Conservation (phyloP, 179 eudicot species). For the Pouteria campechiana region DNA sequence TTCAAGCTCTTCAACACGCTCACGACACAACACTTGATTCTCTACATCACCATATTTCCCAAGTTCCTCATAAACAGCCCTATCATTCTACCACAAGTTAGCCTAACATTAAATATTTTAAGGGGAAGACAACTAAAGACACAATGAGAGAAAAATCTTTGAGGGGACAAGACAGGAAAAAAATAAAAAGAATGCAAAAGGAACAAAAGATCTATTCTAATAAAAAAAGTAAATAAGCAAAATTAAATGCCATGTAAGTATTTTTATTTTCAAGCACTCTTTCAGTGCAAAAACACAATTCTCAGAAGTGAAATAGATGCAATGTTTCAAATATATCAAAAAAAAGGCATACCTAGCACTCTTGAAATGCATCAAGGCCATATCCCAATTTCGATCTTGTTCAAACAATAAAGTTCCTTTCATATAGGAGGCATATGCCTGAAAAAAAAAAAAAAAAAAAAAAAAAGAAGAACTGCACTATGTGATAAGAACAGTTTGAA, state of each 20-base stretch:
- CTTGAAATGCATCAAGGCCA: constrained; percentile 80
- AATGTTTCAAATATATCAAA: too few relatives aligned
- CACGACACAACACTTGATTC: constrained; percentile 79
- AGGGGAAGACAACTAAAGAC: too few relatives aligned
- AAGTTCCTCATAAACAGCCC: constrained; percentile 98
- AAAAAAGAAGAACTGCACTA: too few relatives aligned
- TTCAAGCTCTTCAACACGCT: constrained; percentile 92
- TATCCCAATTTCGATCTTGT: constrained; percentile 89
- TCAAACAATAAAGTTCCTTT: constrained; percentile 85
- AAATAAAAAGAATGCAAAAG: too few relatives aligned
- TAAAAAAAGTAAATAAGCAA: too few relatives aligned
- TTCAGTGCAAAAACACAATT: too few relatives aligned
- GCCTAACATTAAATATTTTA: too few relatives aligned
- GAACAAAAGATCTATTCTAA: too few relatives aligned
- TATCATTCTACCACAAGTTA: constrained; percentile 8
- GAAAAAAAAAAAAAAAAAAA: constrained; percentile 10
- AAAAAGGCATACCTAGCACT: constrained; percentile 82
- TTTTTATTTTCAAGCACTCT: too few relatives aligned
- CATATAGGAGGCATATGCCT: constrained; percentile 96
- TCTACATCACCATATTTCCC: constrained; percentile 96
- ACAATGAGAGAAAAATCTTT: neutral
- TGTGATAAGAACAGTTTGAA: too few relatives aligned
- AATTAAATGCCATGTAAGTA: too few relatives aligned
- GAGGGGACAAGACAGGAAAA: neutral
- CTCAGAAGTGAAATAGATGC: too few relatives aligned